Percentiles rank a stretch among this genome's conserved stretches.
Evolutionary conservation across 2,329 filamentous ascomycete genomes (phyloP).

Genomic region (Aspergillus novofumigatus): DNA sequence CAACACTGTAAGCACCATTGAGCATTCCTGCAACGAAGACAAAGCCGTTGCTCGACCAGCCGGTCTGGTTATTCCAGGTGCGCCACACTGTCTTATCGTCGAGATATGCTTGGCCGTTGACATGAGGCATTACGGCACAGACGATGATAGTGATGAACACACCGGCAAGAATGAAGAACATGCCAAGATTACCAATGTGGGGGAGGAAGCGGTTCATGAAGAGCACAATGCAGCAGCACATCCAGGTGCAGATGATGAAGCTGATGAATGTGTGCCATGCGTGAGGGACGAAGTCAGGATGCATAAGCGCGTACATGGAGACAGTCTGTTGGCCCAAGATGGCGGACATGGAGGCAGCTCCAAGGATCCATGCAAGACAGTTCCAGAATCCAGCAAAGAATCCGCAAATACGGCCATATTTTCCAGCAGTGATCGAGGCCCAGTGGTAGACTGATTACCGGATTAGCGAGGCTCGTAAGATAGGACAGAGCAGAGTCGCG

Average conservation of each 20-base stretch:
- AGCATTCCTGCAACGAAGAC: conserved; percentile 63
- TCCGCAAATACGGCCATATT: conserved; percentile 49
- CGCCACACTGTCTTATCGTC: conserved; percentile 53
- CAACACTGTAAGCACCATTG: conserved; percentile 66
- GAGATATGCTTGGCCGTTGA: conserved; percentile 41
- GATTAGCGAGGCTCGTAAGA: background rate
- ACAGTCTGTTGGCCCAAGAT: conserved; percentile 59
- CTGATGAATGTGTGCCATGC: conserved; percentile 59
- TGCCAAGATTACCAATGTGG: conserved; percentile 52
- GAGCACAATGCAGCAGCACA: conserved; percentile 50
- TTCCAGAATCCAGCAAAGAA: conserved; percentile 47
- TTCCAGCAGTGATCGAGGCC: conserved; percentile 56
- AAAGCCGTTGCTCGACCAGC: conserved; percentile 51
- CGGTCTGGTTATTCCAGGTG: conserved; percentile 48
- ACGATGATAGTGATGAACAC: conserved; percentile 53
- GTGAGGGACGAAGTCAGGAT: conserved; percentile 49
- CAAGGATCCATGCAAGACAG: conserved; percentile 55
- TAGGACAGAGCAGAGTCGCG: background rate
- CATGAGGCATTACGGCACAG: conserved; percentile 51
- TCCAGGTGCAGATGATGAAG: conserved; percentile 55
- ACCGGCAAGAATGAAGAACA: conserved; percentile 53
- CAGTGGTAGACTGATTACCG: conserved; percentile 53
- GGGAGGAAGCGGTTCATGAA: conserved; percentile 52
- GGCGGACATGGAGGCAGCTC: conserved; percentile 55
- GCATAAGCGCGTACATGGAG: conserved; percentile 58